Percentiles rank a stretch among this genome's conserved stretches.
phyloP scores from a whole-genome alignment of 208 protist genomes.

The Acanthamoeba triangularis region DNA sequence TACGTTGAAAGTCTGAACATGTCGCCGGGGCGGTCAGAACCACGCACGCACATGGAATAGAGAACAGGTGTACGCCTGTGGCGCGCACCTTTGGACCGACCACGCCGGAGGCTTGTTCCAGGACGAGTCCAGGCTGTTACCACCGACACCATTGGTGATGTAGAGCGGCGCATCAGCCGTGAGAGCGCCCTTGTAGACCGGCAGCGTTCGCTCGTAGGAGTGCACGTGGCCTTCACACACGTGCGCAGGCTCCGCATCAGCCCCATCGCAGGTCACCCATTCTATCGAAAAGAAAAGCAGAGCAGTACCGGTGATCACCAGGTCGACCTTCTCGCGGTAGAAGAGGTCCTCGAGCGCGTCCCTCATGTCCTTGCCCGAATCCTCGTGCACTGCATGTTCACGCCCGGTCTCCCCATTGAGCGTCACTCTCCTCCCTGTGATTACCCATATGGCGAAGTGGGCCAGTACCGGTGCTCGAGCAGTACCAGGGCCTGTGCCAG shows the following conservation, averaged over 20 bases:
- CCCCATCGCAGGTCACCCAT: not conserved
- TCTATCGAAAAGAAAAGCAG: not conserved
- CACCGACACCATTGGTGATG: slow-evolving; percentile 44
- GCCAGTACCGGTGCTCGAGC: not conserved
- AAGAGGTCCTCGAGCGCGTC: slow-evolving; percentile 29
- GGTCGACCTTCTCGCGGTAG: slow-evolving; percentile 24
- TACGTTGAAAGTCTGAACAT: not conserved
- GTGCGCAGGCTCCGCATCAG: not conserved
- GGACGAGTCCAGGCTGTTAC: not conserved
- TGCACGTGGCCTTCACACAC: not conserved
- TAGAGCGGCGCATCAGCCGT: slow-evolving; percentile 15
- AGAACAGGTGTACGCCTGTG: too few relatives aligned
- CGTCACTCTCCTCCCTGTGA: too few relatives aligned
- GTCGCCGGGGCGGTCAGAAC: not conserved
- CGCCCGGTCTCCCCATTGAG: not conserved
- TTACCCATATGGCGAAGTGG: not conserved
- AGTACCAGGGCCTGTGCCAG: slow-evolving; percentile 52
- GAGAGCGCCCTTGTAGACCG: slow-evolving; percentile 13
- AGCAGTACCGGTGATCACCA: not conserved
- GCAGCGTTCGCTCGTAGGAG: not conserved
- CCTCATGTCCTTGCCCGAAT: not conserved
- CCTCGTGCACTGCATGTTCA: not conserved
- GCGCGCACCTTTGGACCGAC: not conserved
- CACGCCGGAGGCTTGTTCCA: not conserved
- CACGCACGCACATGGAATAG: not conserved